phyloP scores from a whole-genome alignment of 768 basidiomycete species.

The Hygrophoropsis aurantiaca region DNA sequence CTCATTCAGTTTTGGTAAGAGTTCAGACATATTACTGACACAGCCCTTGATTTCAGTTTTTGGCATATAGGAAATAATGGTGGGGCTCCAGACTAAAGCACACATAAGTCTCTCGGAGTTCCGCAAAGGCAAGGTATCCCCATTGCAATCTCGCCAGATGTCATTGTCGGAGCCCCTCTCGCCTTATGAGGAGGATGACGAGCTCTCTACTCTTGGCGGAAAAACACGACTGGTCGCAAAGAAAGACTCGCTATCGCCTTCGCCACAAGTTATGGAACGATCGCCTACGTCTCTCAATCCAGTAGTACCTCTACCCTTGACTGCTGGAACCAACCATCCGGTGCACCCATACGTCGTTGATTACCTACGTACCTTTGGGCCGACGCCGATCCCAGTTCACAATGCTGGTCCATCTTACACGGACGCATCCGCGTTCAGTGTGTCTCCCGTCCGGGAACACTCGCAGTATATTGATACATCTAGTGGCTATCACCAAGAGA shows the following conservation, averaged over 20 bases:
- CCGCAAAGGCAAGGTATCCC: constrained; percentile 54
- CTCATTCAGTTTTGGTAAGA: constrained; percentile 62
- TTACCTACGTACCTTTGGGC: constrained; percentile 64
- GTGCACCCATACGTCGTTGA: constrained; percentile 66
- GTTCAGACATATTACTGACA: neutral
- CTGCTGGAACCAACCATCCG: constrained; percentile 46
- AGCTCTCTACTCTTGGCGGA: constrained; percentile 62
- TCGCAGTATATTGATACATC: constrained; percentile 16
- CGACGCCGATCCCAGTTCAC: constrained; percentile 16
- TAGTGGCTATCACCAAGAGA: constrained; percentile 13
- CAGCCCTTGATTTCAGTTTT: neutral
- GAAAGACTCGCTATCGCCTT: constrained; percentile 57
- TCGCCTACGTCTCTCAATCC: constrained; percentile 75
- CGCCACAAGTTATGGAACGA: constrained; percentile 45
- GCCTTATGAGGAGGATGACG: constrained; percentile 57
- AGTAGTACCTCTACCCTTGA: constrained; percentile 67
- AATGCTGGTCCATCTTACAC: constrained; percentile 22
- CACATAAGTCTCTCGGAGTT: constrained; percentile 65
- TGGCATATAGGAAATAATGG: constrained; percentile 56
- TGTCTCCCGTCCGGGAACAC: constrained; percentile 20
- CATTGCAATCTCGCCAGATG: constrained; percentile 36
- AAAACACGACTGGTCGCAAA: constrained; percentile 64
- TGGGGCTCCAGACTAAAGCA: constrained; percentile 62
- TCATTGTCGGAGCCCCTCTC: constrained; percentile 40
- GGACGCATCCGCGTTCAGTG: constrained; percentile 23